Base-by-base conservation (phyloP, 257 asterid species). In the Lantana camara region DNA sequence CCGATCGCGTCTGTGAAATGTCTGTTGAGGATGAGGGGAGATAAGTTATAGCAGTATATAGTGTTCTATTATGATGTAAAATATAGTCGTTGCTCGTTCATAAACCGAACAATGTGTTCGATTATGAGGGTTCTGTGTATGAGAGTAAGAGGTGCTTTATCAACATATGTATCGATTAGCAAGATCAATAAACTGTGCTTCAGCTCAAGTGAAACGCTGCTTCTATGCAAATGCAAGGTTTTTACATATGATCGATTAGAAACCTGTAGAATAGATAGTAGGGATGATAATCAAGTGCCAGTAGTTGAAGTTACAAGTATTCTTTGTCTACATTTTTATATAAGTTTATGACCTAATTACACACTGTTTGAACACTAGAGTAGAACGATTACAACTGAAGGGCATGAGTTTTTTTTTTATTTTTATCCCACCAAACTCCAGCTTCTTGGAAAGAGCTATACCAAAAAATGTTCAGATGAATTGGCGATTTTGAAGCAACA, bases 1-100 rank as follows among this genome's bases (percentile, higher is more conserved):
- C 23, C 95, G 90, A 22, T 87, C 95, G 3, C 81, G 95, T 40
- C 81, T 87, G 47, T 84, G 73, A 67, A 68, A 7, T 35, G 27
- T n/a, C 40, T 32, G 52, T 5, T 15, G 47, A 13, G 17, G 13
- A 47, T 9, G 8, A 7, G 66, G 19, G 54, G 23, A 3, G 10
- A 17, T n/a, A 17, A 27, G 17, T 30, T 48, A 16, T 6, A 7
- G 21, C 46, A 30, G 30, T 5, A 24, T 44, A 27, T 53, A 51
- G 27, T 22, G 17, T 51, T 5, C 10, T 23, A 19, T 51, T 22
- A 7, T 23, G 4, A 51, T 23, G 57, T 22, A 51, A 13, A n/a
- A 22, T 51, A 23, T 13, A 13, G 57, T 17, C 17, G 8, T 20
- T 19, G 27, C 17, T 46, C 1, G 16, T 21, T 19, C 17, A 46